Conservation (phyloP, 208 protist genomes). For the Leishmania martiniquensis region DNA sequence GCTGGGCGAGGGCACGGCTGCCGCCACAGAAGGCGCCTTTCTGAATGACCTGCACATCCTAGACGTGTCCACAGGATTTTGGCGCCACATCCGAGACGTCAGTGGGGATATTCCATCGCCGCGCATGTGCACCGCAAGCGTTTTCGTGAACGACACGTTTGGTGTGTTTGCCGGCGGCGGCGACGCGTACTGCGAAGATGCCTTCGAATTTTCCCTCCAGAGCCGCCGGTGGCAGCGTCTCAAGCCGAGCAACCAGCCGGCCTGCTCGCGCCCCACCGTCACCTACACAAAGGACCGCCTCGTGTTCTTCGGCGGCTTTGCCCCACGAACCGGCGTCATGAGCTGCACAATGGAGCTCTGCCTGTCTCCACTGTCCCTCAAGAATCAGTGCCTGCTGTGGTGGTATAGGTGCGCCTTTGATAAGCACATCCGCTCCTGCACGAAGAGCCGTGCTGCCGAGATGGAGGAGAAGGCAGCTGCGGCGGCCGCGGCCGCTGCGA, state of each 20-base stretch:
- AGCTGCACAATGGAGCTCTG: slow-evolving; percentile 40
- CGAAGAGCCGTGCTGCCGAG: slow-evolving; percentile 13
- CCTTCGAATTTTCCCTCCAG: slow-evolving; percentile 44
- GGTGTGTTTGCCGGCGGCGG: slow-evolving; percentile 48
- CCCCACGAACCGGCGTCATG: slow-evolving; percentile 17
- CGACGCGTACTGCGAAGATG: slow-evolving; percentile 28
- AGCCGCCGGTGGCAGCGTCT: slow-evolving; percentile 34
- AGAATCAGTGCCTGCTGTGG: slow-evolving; percentile 27
- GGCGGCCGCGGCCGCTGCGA: slow-evolving; percentile 11
- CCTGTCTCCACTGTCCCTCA: slow-evolving; percentile 35
- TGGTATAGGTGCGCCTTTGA: slow-evolving; percentile 33
- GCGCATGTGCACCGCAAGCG: slow-evolving; percentile 43
- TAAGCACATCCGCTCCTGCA: slow-evolving; percentile 28
- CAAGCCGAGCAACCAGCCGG: slow-evolving; percentile 29
- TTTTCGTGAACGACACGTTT: slow-evolving; percentile 48
- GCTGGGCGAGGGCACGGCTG: not conserved
- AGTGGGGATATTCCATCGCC: slow-evolving; percentile 34
- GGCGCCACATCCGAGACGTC: slow-evolving; percentile 29
- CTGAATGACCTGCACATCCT: slow-evolving; percentile 56
- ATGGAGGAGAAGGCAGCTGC: slow-evolving; percentile 15
- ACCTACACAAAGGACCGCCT: slow-evolving; percentile 37
- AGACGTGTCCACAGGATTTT: slow-evolving; percentile 50
- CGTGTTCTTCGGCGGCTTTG: slow-evolving; percentile 56
- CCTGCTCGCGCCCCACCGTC: slow-evolving; percentile 54
- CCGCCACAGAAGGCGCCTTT: slow-evolving; percentile 19